Evolutionary conservation across 495 filamentous ascomycete species (phyloP), one percentile per base, ranked within the genome.

Genomic region (Xylaria castorea): DNA sequence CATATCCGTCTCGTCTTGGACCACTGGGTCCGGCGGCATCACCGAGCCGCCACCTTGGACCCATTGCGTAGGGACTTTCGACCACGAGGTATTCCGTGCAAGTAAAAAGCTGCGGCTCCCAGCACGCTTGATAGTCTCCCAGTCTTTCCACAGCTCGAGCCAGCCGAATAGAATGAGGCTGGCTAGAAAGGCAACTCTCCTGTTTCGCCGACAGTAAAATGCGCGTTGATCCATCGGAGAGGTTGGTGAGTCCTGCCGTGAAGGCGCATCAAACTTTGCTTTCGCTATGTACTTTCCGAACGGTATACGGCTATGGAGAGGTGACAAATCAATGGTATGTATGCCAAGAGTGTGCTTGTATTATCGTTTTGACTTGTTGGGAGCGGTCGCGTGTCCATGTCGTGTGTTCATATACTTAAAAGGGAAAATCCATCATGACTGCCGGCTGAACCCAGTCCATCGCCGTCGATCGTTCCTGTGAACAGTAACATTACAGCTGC

Each of bases 21-120:
- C 36, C 25, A 40, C 12, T 42, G 40, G 60, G 36, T 62, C 22
- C 60, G 74, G 46, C 51, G 67, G 58, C 71, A 75, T 61, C 18
- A 75, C 72, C 16, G 74, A 64, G 16, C 70, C 72, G 20, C 74
- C 76, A 22, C 76, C 74, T 42, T 5, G 18, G 4, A 73, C 74
- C 76, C 76, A 78, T 73, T 74, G 76, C 20, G 74, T 71, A 30
- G 74, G 53, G 9, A 67, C 74, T 58, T 68, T 65, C 20, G 74
- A 72, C 25, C 74, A 60, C 14, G 76, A 46, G n/a, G 72, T 68
- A 34, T 74, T 71, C 44, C 74, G 76, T 68, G 74, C 69, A 2
- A 74, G 48, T 20, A 68, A 66, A 44, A 78, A 70, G 7, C 60
- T 27, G 36, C 18, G 36, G 34, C 36, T 40, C 36, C 34, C 60